phyloP scores from a whole-genome alignment of 176 grass and related monocot genomes.

The Oropetium thomaeum region DNA sequence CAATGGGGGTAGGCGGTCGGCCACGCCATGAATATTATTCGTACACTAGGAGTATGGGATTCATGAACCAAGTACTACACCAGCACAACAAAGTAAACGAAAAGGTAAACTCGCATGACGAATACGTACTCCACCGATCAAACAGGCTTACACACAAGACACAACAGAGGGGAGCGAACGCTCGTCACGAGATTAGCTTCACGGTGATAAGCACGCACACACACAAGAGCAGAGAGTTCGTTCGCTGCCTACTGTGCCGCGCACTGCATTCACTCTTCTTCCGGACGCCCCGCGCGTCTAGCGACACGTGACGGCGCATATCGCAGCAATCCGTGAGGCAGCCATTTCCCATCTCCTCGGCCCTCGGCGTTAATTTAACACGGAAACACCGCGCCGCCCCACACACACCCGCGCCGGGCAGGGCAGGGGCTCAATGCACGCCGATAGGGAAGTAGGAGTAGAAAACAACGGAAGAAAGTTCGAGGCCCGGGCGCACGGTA shows the following conservation, averaged over 20 bases:
- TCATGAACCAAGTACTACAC: neutral
- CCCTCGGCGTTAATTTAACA: neutral
- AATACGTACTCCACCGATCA: neutral
- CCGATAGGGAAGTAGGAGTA: neutral
- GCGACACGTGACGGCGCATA: neutral
- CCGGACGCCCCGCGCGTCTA: neutral
- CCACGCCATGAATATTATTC: neutral
- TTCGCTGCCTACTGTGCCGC: too few species aligned
- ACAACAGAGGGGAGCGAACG: too few species aligned
- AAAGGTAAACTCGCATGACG: neutral
- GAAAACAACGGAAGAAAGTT: slow-evolving; percentile 37
- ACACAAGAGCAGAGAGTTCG: neutral
- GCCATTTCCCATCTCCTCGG: neutral
- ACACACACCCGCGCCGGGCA: too few species aligned
- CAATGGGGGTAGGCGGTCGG: neutral
- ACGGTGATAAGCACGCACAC: neutral
- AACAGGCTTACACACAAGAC: too few species aligned
- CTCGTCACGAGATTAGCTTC: neutral
- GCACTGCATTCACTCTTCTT: neutral
- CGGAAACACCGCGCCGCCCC: neutral
- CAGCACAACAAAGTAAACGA: neutral
- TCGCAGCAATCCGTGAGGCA: slow-evolving; percentile 2
- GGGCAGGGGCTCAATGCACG: neutral
- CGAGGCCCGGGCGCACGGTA: slow-evolving; percentile 17
- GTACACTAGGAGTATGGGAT: neutral